Conservation (phyloP, 1,284 basidiomycete species). For the Fistulina hepatica region DNA sequence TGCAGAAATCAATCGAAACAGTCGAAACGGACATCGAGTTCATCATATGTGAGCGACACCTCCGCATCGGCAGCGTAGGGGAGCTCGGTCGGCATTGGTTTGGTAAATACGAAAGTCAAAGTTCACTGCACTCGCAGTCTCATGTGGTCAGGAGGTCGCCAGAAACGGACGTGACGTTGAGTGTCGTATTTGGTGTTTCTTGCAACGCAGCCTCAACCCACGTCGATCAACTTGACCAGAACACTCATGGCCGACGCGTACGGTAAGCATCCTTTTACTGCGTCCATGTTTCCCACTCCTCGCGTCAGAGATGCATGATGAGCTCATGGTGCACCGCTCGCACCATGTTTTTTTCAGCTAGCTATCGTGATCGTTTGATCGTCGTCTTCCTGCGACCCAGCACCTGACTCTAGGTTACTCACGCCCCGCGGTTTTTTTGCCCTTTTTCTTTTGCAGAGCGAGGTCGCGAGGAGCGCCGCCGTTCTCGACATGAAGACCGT, state of each 20-base stretch:
- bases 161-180: no score
- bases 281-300: no score
- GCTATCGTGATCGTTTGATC: constrained; percentile 45
- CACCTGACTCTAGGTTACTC: constrained; percentile 34
- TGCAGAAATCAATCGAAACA: constrained; percentile 4
- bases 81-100: constrained; percentile 80
- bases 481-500: constrained; percentile 42
- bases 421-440: constrained; percentile 31
- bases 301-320: no score
- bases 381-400: constrained; percentile 19
- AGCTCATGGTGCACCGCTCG: constrained; percentile 58
- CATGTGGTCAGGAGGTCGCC: no score
- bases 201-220: no score
- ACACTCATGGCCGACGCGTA: no score
- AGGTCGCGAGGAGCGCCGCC: constrained; percentile 43
- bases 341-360: constrained; percentile 44
- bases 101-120: no score
- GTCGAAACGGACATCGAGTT: constrained; percentile 59
- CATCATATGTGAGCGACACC: constrained; percentile 78
- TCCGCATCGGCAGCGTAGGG: constrained; percentile 95
- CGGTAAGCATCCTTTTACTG: no score
- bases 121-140: no score
- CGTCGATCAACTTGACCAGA: no score
- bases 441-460: constrained; percentile 40
- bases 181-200: no score